Evolutionary conservation across 1,284 basidiomycete genomes (phyloP), one percentile per base, ranked within the genome.

Genomic region (Leucoagaricus sp.): DNA sequence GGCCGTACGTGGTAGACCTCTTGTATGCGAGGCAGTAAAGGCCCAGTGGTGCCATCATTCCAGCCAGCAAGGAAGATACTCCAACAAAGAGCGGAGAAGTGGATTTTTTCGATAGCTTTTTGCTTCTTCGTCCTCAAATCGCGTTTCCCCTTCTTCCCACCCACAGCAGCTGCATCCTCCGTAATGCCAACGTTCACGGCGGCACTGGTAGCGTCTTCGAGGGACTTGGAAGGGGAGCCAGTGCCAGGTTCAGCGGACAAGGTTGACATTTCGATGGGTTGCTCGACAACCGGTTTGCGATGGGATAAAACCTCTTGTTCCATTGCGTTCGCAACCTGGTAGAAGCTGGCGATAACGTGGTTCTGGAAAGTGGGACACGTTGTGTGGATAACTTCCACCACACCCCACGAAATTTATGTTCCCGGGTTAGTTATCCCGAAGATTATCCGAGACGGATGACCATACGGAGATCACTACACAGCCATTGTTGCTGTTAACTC

Each of bases 21-120:
- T 62, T 85, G 84, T 48, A 86, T 82, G 17, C 75, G 71, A 17
- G 82, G 84, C 1, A 86, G 69, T 41, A 85, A 67, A 17, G 84
- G 82, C 2, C 84, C 82, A 10, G 75, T 75, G 2, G 79, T 74
- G 19, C 79, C 82, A 64, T 84, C 82, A 59, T 83, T 84, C 82
- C 82, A 84, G 15, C 83, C 82, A 26, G 75, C 74, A 4, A 81
- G 63, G 63, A 79, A 80, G 23, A 74, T 47, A 47, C 59, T 64
- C 58, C 65, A 72, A 52, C 72, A 75, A 12, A 73, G 58, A 3
- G 75, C 61, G 17, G 64, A 21, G 49, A 75, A 71, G 31, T 77
- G 72, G 13, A 73, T 63, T 21, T 19, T 56, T 23, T 47, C 55
- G 4, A 40, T 38, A n/a, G 2, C 34, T 23, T 12, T 59, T 51